Evolutionary conservation across 768 basidiomycete species (phyloP).

Genomic region (Gautieria morchelliformis): DNA sequence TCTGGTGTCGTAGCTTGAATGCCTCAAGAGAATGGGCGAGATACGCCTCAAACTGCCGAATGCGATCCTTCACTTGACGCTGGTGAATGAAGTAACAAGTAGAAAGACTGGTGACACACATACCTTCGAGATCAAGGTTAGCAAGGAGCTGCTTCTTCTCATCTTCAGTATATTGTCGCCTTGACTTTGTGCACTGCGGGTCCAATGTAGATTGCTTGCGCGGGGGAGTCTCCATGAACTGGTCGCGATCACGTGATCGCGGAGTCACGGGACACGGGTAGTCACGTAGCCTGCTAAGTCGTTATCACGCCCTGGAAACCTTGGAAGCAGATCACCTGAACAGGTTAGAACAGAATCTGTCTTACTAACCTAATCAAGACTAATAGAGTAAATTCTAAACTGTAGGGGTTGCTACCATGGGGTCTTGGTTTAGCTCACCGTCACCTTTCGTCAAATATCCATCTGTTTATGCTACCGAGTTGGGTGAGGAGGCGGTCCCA

Average conservation of each 20-base stretch:
- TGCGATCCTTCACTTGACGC: conserved; percentile 57
- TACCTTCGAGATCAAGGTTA: conserved; percentile 78
- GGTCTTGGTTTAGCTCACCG: not conserved
- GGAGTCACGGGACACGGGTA: not conserved
- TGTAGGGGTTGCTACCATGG: not conserved
- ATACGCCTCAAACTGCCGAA: conserved; percentile 66
- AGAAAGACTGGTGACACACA: conserved; percentile 10
- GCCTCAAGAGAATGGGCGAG: conserved; percentile 64
- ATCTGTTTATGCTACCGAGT: not conserved
- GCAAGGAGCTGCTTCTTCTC: conserved; percentile 68
- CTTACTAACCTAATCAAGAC: no score
- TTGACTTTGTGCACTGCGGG: not conserved
- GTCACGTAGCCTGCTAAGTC: no score
- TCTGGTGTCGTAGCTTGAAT: conserved; percentile 68
- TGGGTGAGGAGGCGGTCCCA: not conserved
- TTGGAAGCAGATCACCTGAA: no score
- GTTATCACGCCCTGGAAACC: no score
- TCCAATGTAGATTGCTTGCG: not conserved
- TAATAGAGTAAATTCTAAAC: no score
- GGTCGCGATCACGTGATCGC: not conserved
- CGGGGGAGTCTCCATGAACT: conserved; percentile 8
- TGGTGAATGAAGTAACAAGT: not conserved
- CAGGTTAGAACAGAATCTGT: no score
- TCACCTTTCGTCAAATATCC: not conserved
- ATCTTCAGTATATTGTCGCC: conserved; percentile 42